Percentiles rank a stretch among this genome's conserved stretches.
Conservation (phyloP, 2,329 filamentous ascomycete genomes). For the Trichoderma gracile region DNA sequence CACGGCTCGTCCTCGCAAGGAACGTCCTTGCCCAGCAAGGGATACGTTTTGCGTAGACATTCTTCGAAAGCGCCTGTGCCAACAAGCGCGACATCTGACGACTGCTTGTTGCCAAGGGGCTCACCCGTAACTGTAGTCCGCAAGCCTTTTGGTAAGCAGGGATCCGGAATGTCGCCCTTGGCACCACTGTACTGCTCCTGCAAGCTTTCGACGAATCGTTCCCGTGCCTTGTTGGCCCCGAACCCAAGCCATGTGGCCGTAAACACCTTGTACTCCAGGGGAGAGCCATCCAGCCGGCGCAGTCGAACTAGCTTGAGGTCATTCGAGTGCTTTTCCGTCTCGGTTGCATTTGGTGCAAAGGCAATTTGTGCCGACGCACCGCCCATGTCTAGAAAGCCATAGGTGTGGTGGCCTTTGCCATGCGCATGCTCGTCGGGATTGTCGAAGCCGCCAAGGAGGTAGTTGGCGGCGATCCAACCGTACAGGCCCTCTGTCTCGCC, state of each 20-base stretch:
- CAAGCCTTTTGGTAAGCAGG: conserved; percentile 81
- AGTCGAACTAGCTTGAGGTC: conserved; percentile 85
- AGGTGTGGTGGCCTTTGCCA: conserved; percentile 87
- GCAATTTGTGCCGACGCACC: conserved; percentile 97
- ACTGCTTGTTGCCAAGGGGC: conserved; percentile 42
- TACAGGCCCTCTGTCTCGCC: conserved; percentile 96
- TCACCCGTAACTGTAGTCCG: conserved; percentile 72
- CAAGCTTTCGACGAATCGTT: conserved; percentile 79
- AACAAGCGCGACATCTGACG: conserved; percentile 58
- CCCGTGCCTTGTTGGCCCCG: conserved; percentile 89
- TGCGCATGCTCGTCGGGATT: conserved; percentile 71
- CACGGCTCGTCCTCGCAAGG: conserved; percentile 83
- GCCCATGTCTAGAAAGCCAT: conserved; percentile 98
- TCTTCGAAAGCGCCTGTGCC: conserved; percentile 87
- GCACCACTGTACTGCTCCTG: conserved; percentile 62
- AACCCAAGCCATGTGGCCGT: conserved; percentile 97
- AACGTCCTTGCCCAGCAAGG: conserved; percentile 84
- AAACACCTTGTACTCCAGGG: conserved; percentile 84
- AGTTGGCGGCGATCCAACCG: conserved; percentile 97
- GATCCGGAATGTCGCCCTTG: conserved; percentile 75
- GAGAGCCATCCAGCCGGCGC: conserved; percentile 75
- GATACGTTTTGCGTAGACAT: conserved; percentile 79
- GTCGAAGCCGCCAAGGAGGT: conserved; percentile 89
- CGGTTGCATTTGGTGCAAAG: conserved; percentile 90
- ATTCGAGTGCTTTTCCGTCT: conserved; percentile 83